Conservation (phyloP, 768 basidiomycete species). For the Trametes cubensis region DNA sequence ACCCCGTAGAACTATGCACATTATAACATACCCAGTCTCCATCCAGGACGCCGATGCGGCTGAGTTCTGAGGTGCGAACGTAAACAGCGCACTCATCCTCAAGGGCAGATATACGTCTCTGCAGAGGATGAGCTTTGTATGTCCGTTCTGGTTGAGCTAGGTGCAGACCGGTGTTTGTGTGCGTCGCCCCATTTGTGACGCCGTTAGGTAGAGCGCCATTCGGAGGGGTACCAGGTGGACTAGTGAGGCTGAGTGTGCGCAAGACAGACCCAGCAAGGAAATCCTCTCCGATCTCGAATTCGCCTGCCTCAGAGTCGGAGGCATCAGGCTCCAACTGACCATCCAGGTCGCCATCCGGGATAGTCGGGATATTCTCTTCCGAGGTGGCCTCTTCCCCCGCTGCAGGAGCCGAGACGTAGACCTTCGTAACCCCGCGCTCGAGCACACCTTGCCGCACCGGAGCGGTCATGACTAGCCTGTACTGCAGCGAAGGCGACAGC, state of each 20-base stretch:
- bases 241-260: constrained; percentile 16
- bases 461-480: constrained; percentile 58
- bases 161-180: constrained; percentile 17
- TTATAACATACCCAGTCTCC: constrained; percentile 72
- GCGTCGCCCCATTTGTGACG: constrained; percentile 29
- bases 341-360: constrained; percentile 19
- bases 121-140: constrained; percentile 36
- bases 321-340: neutral
- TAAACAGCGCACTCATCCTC: constrained; percentile 63
- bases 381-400: constrained; percentile 37
- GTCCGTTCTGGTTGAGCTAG: constrained; percentile 19
- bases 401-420: constrained; percentile 35
- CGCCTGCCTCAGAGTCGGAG: constrained; percentile 22
- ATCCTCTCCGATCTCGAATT: constrained; percentile 70
- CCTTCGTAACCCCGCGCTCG: constrained; percentile 48
- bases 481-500: constrained; percentile 14
- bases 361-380: constrained; percentile 19
- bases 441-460: constrained; percentile 76
- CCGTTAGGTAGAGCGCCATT: constrained; percentile 17
- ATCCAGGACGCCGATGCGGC: constrained; percentile 64
- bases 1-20: neutral
- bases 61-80: constrained; percentile 63
- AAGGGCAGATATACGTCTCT: constrained; percentile 35
- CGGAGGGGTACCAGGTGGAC: neutral
- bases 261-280: constrained; percentile 64